A percentile compares a stretch with the other conserved stretches of the same genome.
These are phyloP conservation scores for Pleurotus tuoliensis DNA, from an alignment of 768 basidiomycete genomes.

Conservation along the genomic window DNA sequence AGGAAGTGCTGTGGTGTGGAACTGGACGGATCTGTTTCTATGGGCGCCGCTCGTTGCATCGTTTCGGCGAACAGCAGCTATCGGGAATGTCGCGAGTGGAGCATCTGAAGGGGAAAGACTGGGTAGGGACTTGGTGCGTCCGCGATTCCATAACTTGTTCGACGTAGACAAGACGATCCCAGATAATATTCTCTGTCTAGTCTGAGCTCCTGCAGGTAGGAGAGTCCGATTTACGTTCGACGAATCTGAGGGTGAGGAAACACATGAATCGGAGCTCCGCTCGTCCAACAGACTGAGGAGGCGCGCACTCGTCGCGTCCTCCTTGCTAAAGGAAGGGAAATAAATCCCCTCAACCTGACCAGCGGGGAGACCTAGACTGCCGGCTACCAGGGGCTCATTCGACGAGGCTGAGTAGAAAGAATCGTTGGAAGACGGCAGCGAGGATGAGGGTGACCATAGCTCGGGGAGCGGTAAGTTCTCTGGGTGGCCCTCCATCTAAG, in stretches of 20 bases:
- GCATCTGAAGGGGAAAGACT: neutral
- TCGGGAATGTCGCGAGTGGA: no score
- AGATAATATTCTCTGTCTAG: neutral
- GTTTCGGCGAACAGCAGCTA: neutral
- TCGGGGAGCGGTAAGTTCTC: neutral
- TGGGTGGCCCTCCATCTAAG: neutral
- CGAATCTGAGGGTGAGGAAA: neutral
- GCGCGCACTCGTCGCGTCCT: no score
- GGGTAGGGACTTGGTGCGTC: slow-evolving; percentile 3
- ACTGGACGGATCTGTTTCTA: neutral
- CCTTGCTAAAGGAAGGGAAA: no score
- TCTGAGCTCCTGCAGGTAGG: neutral
- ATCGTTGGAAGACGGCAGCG: neutral
- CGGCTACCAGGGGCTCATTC: neutral
- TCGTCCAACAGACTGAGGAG: no score
- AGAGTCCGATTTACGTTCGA: neutral
- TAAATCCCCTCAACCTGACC: no score
- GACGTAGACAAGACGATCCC: neutral
- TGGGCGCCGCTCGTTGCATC: neutral
- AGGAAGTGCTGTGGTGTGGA: neutral
- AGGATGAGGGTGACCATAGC: neutral
- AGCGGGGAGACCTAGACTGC: neutral
- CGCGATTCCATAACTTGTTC: neutral
- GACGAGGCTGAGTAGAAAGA: neutral
- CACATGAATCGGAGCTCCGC: neutral